These are phyloP conservation scores for Metarhizium guizhouense DNA, from an alignment of 2,329 filamentous ascomycete genomes.

Conservation along the genomic window DNA sequence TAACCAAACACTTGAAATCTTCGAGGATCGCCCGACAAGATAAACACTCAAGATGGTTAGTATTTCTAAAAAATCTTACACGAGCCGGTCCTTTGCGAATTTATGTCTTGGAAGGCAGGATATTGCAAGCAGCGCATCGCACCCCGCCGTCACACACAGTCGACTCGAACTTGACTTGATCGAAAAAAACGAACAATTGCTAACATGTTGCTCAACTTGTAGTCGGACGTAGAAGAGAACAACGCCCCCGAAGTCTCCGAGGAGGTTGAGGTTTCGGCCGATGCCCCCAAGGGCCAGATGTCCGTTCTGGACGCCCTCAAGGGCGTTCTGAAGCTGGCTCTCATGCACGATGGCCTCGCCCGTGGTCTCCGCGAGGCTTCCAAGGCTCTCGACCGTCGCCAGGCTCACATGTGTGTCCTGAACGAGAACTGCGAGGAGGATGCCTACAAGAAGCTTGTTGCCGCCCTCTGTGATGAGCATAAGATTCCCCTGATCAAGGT, in stretches of 20 bases:
- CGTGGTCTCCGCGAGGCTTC: conserved; percentile 96
- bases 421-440: conserved; percentile 99
- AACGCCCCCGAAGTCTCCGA: conserved; percentile 71
- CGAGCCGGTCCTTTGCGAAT: neutral
- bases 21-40: conserved; percentile 61
- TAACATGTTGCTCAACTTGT: conserved; percentile 26
- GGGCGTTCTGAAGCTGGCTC: conserved; percentile 94
- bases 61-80: conserved; percentile 7
- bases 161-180: neutral
- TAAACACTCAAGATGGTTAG: conserved; percentile 53
- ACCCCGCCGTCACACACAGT: neutral
- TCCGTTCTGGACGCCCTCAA: conserved; percentile 97
- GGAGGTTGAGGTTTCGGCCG: conserved; percentile 94
- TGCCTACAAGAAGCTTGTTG: conserved; percentile 99
- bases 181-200: neutral
- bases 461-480: conserved; percentile 97
- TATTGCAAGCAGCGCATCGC: neutral
- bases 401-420: conserved; percentile 99
- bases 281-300: conserved; percentile 90
- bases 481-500: conserved; percentile 99
- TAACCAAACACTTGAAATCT: conserved; percentile 37
- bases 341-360: conserved; percentile 99
- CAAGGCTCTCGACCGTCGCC: conserved; percentile 96
- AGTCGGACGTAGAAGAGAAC: conserved; percentile 99
- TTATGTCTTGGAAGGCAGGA: neutral